A percentile compares a stretch with the other conserved stretches of the same genome.
Evolutionary conservation across 1,284 basidiomycete genomes (phyloP).

Genomic region (Microbotryum saponariae): DNA sequence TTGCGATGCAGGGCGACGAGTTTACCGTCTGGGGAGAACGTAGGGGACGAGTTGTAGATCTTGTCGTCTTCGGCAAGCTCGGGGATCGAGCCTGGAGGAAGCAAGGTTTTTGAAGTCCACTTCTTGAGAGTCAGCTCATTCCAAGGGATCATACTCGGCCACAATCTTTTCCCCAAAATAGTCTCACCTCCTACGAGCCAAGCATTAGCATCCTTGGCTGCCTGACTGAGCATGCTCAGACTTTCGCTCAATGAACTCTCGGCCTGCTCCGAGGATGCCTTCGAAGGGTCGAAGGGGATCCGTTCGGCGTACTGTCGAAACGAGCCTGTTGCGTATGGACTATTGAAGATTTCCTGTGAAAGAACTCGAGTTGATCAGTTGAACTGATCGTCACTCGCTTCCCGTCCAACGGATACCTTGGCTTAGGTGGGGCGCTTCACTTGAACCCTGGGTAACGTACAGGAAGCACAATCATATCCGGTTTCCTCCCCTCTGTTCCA

Average conservation of each 20-base stretch:
- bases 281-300: constrained; percentile 50
- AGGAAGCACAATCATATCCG: constrained; percentile 79
- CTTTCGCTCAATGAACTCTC: constrained; percentile 61
- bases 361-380: no score
- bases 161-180: neutral
- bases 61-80: constrained; percentile 63
- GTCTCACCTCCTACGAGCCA: constrained; percentile 83
- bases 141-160: neutral
- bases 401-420: neutral
- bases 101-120: constrained; percentile 42
- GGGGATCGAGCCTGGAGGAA: constrained; percentile 61
- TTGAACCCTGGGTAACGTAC: constrained; percentile 38
- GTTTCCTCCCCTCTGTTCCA: constrained; percentile 48
- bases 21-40: constrained; percentile 56
- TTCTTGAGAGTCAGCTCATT: neutral
- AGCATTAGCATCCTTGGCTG: constrained; percentile 68
- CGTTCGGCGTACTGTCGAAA: constrained; percentile 64
- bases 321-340: constrained; percentile 68
- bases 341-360: constrained; percentile 90
- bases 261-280: constrained; percentile 49
- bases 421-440: neutral
- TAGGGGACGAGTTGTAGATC: constrained; percentile 86
- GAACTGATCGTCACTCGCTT: neutral
- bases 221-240: constrained; percentile 69
- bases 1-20: constrained; percentile 86